Evolutionary conservation across 345 rosid genomes (phyloP).

Genomic region (Arabidopsis arenosa): DNA sequence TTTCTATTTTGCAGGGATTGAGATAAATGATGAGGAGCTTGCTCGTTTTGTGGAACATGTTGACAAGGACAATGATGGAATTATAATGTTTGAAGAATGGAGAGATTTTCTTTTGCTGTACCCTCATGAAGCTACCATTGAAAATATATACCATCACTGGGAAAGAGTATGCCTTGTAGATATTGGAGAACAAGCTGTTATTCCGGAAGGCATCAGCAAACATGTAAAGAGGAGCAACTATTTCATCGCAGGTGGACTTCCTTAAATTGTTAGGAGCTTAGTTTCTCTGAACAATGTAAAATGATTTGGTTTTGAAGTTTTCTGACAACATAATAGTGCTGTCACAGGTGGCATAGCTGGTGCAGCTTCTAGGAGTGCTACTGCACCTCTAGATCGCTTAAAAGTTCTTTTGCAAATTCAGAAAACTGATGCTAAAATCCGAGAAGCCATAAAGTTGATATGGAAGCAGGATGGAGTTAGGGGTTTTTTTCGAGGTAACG

Average conservation of each 20-base stretch:
- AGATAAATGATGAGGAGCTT: conserved; percentile 87
- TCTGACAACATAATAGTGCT: conserved; percentile 6
- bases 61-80: conserved; percentile 88
- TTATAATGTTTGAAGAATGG: conserved; percentile 94
- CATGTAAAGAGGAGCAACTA: conserved; percentile 77
- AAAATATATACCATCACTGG: conserved; percentile 84
- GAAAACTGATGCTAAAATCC: conserved; percentile 60
- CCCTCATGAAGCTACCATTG: conserved; percentile 96
- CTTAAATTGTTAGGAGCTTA: not conserved
- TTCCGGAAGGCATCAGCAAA: conserved; percentile 84
- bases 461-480: conserved; percentile 65
- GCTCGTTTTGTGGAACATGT: conserved; percentile 91
- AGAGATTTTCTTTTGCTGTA: conserved; percentile 87
- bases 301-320: not conserved
- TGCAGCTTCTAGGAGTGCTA: conserved; percentile 84
- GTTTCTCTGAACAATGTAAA: not conserved
- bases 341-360: conserved; percentile 79
- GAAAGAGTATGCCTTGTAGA: conserved; percentile 90
- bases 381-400: conserved; percentile 91
- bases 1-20: conserved; percentile 64
- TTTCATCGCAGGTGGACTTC: conserved; percentile 59
- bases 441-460: conserved; percentile 72
- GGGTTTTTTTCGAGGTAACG: conserved; percentile 84
- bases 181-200: conserved; percentile 87
- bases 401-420: conserved; percentile 88